These are phyloP conservation scores for Tripidium arundinaceum DNA, from an alignment of 202 grass and related monocot genomes.

Conservation along the genomic window DNA sequence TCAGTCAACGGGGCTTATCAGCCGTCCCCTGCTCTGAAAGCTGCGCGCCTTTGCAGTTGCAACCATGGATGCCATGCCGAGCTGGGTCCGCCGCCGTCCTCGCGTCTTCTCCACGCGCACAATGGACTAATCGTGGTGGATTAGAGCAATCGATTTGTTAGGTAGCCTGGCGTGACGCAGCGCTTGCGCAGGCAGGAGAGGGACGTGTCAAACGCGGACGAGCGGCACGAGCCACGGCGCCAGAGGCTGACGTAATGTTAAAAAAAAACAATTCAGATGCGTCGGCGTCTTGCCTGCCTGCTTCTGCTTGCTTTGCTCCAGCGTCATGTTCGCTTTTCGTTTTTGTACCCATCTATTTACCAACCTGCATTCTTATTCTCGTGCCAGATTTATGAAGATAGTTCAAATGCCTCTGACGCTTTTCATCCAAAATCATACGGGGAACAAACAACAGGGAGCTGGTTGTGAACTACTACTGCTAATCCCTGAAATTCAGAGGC, in stretches of 20 bases:
- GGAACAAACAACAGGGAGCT: neutral
- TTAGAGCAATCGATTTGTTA: slow-evolving; percentile 8
- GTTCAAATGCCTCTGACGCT: neutral
- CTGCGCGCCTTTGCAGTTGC: neutral
- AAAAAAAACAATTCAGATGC: neutral
- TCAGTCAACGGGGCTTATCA: no score
- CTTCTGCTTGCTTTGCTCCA: slow-evolving; percentile 4
- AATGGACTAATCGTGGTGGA: neutral
- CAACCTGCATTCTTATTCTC: slow-evolving; percentile 15
- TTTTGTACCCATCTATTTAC: slow-evolving; percentile 15
- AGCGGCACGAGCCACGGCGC: neutral
- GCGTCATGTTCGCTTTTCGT: neutral
- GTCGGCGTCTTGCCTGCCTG: slow-evolving; percentile 20
- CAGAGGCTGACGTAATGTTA: neutral
- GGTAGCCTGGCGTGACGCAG: neutral
- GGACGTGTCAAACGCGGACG: slow-evolving; percentile 4
- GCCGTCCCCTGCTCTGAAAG: neutral
- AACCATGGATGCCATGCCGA: neutral
- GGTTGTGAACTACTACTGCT: neutral
- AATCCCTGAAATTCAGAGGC: neutral
- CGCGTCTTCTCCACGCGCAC: neutral
- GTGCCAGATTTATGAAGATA: neutral
- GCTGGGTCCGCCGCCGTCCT: neutral
- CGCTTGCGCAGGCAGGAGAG: slow-evolving; percentile 7
- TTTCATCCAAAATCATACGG: neutral